Conservation (phyloP, 1,284 basidiomycete species). For the Filobasidium uniguttulatum region DNA sequence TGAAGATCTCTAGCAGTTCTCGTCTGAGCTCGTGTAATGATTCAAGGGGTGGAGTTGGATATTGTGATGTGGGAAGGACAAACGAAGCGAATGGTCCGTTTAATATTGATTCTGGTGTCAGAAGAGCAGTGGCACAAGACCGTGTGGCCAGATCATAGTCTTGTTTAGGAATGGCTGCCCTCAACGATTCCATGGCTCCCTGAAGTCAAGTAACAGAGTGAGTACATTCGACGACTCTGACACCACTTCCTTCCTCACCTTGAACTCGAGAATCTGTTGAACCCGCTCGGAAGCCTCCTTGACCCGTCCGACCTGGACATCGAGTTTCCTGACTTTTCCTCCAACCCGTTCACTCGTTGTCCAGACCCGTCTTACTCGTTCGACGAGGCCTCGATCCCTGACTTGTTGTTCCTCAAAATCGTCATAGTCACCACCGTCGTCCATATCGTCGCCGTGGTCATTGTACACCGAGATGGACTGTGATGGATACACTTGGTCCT, state of each 20-base stretch:
- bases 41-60: constrained; percentile 69
- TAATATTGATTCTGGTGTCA: no score
- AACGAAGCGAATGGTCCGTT: no score
- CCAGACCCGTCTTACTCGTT: constrained; percentile 32
- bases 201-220: constrained; percentile 26
- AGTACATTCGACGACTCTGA: not conserved
- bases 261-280: constrained; percentile 74
- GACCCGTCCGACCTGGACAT: constrained; percentile 80
- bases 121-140: constrained; percentile 49
- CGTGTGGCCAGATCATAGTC: constrained; percentile 94
- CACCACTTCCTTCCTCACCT: constrained; percentile 42
- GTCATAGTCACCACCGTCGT: not conserved
- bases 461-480: no score
- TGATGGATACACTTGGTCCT: no score
- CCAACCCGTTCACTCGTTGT: constrained; percentile 80
- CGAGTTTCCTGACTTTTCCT: constrained; percentile 68
- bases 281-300: constrained; percentile 73
- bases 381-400: constrained; percentile 23
- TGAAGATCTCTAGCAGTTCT: constrained; percentile 63
- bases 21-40: constrained; percentile 63
- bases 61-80: constrained; percentile 53
- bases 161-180: constrained; percentile 60
- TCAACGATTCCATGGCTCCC: constrained; percentile 65
- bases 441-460: no score
- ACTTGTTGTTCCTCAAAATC: not conserved